Evolutionary conservation across 2,329 filamentous ascomycete species (phyloP), one percentile per base, ranked within the genome.

Genomic region (Domatiomyces globalis): DNA sequence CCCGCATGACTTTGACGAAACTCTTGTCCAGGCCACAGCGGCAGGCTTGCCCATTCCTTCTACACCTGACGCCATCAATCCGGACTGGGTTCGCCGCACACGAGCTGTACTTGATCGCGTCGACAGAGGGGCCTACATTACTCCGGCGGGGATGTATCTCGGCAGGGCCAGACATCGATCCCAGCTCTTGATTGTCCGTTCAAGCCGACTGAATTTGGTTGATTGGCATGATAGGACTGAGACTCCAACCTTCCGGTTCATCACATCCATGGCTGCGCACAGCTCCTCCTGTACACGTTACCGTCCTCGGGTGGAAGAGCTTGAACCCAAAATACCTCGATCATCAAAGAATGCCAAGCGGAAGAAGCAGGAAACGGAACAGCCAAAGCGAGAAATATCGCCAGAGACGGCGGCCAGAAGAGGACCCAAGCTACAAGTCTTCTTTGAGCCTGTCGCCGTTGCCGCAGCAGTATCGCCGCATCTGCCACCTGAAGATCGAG

Each of bases 111-210:
- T 61, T 17, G 22, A 56, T 17, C 55, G 59, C 8, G 25, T 29
- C 10, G 55, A 51, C 2, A 61, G 67, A 10, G 70, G 71, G 8
- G 61, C 71, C 9, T 71, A 70, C 52, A 51, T 71, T 20, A 71
- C 70, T 9, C 61, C 66, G 6, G 43, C 19, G 45, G 58, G 59
- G 10, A 42, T 56, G 18, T 56, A 51, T 43, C 42, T 45, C 19
- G 46, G 47, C 36, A 51, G 48, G 22, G 46, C 22, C 22, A 45
- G 47, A 43, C 36, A 29, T n/a, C 33, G 18, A 29, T 56, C 57
- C 7, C 56, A 51, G 29, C 51, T 59, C 18, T 33, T 59, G 50
- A 54, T 58, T 12, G 29, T 61, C 17, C 52, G 50, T 48, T 55
- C 54, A 18, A 50, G 43, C 22, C 51, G 54, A 9, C 36, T 58